Evolutionary conservation across 129 eudicot species (phyloP), one percentile per base, ranked within the genome.

Genomic region (Oenanthe sinensis): DNA sequence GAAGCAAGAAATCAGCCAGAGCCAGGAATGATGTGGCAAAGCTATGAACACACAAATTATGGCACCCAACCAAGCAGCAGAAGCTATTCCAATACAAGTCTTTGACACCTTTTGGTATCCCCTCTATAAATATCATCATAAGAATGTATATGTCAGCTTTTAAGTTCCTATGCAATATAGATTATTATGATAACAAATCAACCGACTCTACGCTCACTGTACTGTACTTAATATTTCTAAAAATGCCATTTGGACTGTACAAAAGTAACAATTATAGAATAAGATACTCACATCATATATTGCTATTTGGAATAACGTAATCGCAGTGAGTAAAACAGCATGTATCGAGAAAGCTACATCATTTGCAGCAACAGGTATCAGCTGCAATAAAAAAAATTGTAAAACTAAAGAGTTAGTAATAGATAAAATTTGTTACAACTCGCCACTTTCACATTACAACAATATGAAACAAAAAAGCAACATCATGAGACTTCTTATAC

Each of bases 281-380:
- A 47, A 52, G 42, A 62, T 71, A 80, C 92, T 83, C 83, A 92
- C 99, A 77, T 96, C 99, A 76, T 96, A 96, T 30, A 96, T 96
- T 45, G 82, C 85, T 80, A 96, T 92, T 81, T 96, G 99, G 78
- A 92, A 85, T 83, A 96, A 84, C 62, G 97, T 92, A 80, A 92
- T 84, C 17, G 90, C 94, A 44, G 97, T 96, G 55, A 92, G 80
- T 19, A 96, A 82, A 79, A 96, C 99, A 16, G 97, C 97, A 50
- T 96, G 99, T 36, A 82, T 82, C 2, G 99, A 96, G 88, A 96
- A 96, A 69, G 99, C 99, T 47, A 96, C 99, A 86, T 96, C 99
- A 79, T 96, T 96, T 63, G 92, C 95, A 52, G 97, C 97, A 28
- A 96, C 99, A 22, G 99, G 99, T 86, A 96, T 96, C 95, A 95